Conservation (phyloP, 2,329 filamentous ascomycete species). For the Sclerotiophoma versabilis region DNA sequence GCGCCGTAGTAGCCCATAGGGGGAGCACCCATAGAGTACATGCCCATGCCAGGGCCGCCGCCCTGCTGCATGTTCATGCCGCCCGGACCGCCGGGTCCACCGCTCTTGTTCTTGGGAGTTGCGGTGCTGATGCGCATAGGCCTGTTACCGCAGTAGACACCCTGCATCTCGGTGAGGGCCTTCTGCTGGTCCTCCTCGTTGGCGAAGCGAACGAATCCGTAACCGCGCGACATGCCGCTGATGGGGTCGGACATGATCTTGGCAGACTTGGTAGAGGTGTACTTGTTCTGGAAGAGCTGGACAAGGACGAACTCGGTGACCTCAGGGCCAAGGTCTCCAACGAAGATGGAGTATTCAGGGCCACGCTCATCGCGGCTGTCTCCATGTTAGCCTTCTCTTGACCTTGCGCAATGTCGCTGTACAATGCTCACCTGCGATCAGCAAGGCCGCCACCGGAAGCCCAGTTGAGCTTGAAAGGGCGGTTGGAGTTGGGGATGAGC, state of each 20-base stretch:
- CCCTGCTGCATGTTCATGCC: slow-evolving; percentile 60
- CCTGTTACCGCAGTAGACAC: slow-evolving; percentile 97
- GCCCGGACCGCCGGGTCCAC: slow-evolving; percentile 61
- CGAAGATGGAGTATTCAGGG: slow-evolving; percentile 96
- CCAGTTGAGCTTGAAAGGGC: slow-evolving; percentile 99
- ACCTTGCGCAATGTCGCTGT: not conserved
- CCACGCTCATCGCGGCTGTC: slow-evolving; percentile 84
- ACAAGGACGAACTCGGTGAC: slow-evolving; percentile 99
- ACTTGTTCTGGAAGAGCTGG: slow-evolving; percentile 94
- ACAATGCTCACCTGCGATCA: slow-evolving; percentile 76
- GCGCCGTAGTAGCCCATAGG: slow-evolving; percentile 70
- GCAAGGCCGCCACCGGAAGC: slow-evolving; percentile 94
- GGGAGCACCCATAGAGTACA: slow-evolving; percentile 74
- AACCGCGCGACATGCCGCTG: slow-evolving; percentile 95
- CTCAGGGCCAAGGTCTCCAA: slow-evolving; percentile 95
- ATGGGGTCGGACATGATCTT: slow-evolving; percentile 99
- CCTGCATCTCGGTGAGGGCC: slow-evolving; percentile 96
- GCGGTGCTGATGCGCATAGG: slow-evolving; percentile 99
- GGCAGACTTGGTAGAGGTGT: slow-evolving; percentile 96
- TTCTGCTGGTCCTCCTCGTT: slow-evolving; percentile 96
- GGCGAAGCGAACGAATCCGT: slow-evolving; percentile 97
- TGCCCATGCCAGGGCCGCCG: slow-evolving; percentile 57
- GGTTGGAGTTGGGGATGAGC: slow-evolving; percentile 89
- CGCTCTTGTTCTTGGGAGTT: slow-evolving; percentile 88
- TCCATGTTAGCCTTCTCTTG: slow-evolving; percentile 12